Base-by-base conservation (phyloP, 305 asterid genomes). In the Striga hermonthica region DNA sequence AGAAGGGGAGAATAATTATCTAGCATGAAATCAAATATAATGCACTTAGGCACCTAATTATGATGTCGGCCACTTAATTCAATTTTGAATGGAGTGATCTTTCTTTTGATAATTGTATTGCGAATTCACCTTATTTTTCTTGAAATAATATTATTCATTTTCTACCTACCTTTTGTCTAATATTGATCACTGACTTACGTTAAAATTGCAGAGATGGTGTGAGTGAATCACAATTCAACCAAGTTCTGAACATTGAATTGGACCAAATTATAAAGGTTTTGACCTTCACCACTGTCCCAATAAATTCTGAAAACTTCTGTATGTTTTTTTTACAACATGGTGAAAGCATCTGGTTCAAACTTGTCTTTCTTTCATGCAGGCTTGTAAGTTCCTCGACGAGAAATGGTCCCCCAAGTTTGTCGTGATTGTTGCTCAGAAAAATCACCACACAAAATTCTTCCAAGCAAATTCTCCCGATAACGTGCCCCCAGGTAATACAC, bases 151-250 rank as follows among this genome's bases (percentile, higher is more conserved):
- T 31, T 60, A 36, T 16, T 41, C 50, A 5, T 34, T 52, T 44
- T 9, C 31, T 22, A 22, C 31, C 31, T 22, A 22, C n/a, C n/a
- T 22, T 22, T 2, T 22, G 31, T 22, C 1, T 22, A 22, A 22
- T 22, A 22, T 22, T 22, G 31, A 22, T 22, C 31, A 22, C 2
- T 22, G 31, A 22, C 31, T 54, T 8, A 9, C 36, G n/a, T 68
- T 47, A 37, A 64, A 61, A 61, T 72, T 60, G 11, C 90, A 93
- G 97, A 73, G 97, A 93, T 36, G 99, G 97, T 56, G 97, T 93
- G 16, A 90, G 99, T 4, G 99, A 93, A 54, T 88, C 97, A 0
- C 99, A 93, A 65, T 93, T 93, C 71, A 88, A 80, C 69, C 99
- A 93, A 75, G 97, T 93, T 41, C 77, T 93, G 67, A 88, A 90